Evolutionary conservation across 78 protist genomes (phyloP).

Genomic region (Planoprotostelium fungivorum): DNA sequence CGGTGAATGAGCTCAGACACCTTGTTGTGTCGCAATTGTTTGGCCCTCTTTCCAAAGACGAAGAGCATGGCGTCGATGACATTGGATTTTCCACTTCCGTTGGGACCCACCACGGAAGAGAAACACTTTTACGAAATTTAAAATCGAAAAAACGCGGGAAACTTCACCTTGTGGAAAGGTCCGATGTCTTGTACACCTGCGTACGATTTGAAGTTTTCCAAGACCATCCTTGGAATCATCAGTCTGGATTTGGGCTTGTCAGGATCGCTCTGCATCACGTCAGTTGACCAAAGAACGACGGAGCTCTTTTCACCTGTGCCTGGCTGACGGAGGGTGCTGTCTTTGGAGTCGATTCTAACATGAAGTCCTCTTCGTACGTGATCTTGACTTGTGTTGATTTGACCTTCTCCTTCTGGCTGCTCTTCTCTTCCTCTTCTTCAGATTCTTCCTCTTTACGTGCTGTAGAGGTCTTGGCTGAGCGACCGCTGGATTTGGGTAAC

Average conservation of each 20-base stretch:
- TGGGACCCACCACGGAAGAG: conserved; percentile 98
- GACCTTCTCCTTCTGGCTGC: too few relatives aligned
- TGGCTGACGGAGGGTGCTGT: too few relatives aligned
- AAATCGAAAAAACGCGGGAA: background rate
- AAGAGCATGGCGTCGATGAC: conserved; percentile 99
- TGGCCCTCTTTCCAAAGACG: conserved; percentile 96
- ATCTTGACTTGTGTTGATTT: too few relatives aligned
- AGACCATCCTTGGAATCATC: conserved; percentile 79
- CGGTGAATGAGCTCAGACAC: conserved; percentile 95
- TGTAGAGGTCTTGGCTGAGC: too few relatives aligned
- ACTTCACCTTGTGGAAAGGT: conserved; percentile 91
- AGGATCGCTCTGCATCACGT: too few relatives aligned
- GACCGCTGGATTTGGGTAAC: too few relatives aligned
- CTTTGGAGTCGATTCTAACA: too few relatives aligned
- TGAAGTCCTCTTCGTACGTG: too few relatives aligned
- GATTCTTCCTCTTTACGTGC: too few relatives aligned
- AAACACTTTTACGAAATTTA: conserved; percentile 57
- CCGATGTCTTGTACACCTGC: conserved; percentile 87
- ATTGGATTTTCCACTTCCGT: conserved; percentile 99
- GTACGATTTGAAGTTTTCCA: conserved; percentile 97
- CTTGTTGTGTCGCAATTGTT: conserved; percentile 87
- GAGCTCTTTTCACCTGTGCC: too few relatives aligned
- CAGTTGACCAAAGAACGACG: too few relatives aligned
- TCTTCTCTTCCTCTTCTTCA: too few relatives aligned
- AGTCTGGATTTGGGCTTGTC: conserved; percentile 52